Evolutionary conservation across 495 filamentous ascomycete genomes (phyloP).

Genomic region (Sordaria brevicollis): DNA sequence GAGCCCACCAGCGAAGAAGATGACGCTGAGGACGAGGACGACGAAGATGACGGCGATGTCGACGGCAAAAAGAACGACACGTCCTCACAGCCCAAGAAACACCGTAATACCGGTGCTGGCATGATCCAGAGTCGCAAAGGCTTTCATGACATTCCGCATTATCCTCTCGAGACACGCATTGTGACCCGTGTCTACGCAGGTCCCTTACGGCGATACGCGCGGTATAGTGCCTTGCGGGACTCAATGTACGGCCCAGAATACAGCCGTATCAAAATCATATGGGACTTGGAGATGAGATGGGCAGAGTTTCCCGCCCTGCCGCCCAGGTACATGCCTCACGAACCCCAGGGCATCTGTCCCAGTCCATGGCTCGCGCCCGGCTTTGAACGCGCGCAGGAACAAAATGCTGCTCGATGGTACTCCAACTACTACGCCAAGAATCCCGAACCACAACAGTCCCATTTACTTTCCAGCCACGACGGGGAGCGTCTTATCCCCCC

Average conservation of each 20-base stretch:
- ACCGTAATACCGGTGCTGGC: constrained; percentile 12
- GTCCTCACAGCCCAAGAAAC: constrained; percentile 8
- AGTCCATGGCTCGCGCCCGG: constrained; percentile 29
- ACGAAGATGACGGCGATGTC: constrained; percentile 8
- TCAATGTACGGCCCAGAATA: constrained; percentile 34
- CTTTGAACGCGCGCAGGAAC: constrained; percentile 20
- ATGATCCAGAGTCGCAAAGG: constrained; percentile 16
- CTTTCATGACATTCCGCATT: constrained; percentile 29
- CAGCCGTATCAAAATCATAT: constrained; percentile 25
- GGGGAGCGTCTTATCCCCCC: constrained; percentile 19
- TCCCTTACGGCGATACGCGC: constrained; percentile 33
- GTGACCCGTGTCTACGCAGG: constrained; percentile 37
- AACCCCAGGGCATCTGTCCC: constrained; percentile 19
- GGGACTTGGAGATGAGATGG: constrained; percentile 31
- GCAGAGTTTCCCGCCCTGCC: constrained; percentile 27
- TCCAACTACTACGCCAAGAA: constrained; percentile 9
- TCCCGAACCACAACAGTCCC: constrained; percentile 13
- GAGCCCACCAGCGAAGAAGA: constrained; percentile 2
- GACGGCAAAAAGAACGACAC: constrained; percentile 5
- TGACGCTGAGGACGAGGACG: constrained; percentile 6
- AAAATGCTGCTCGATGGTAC: constrained; percentile 23
- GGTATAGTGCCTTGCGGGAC: constrained; percentile 30
- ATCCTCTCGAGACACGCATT: constrained; percentile 34
- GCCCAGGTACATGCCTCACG: constrained; percentile 16
- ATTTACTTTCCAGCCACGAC: constrained; percentile 10